Percentiles rank a stretch among this genome's conserved stretches.
Evolutionary conservation across 106 monocot species (phyloP).

Genomic region (Agapanthus africanus): DNA sequence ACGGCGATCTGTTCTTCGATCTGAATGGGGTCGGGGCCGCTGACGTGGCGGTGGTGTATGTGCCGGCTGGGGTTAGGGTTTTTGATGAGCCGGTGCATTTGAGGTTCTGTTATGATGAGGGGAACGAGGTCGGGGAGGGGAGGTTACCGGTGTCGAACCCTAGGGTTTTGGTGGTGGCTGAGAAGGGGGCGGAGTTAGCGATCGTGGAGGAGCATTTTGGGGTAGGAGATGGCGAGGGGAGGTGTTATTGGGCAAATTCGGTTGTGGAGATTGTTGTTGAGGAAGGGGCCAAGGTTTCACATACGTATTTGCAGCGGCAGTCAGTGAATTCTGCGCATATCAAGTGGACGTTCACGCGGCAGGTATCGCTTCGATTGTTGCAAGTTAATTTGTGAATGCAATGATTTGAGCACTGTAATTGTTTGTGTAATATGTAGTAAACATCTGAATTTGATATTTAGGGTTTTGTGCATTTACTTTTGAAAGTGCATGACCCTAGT

Average conservation of each 20-base stretch:
- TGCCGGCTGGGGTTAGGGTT: slow-evolving; percentile 38
- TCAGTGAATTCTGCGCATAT: slow-evolving; percentile 61
- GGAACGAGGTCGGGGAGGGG: slow-evolving; percentile 24
- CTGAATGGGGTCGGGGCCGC: slow-evolving; percentile 70
- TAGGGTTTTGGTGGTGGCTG: slow-evolving; percentile 77
- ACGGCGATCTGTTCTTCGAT: slow-evolving; percentile 72
- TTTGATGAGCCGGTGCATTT: slow-evolving; percentile 54
- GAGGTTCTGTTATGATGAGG: slow-evolving; percentile 31
- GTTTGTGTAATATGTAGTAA: too few species aligned
- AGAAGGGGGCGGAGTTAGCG: slow-evolving; percentile 64
- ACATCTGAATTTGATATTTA: too few species aligned
- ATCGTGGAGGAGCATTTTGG: slow-evolving; percentile 85
- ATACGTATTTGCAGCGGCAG: slow-evolving; percentile 76
- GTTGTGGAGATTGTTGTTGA: slow-evolving; percentile 75
- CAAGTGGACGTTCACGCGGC: slow-evolving; percentile 80
- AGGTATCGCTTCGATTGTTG: too few species aligned
- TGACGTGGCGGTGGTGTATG: slow-evolving; percentile 59
- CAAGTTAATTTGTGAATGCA: too few species aligned
- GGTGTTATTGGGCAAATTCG: slow-evolving; percentile 83
- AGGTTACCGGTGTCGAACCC: slow-evolving; percentile 66
- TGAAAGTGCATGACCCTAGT: too few species aligned
- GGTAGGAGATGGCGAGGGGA: slow-evolving; percentile 21
- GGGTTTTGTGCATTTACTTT: too few species aligned
- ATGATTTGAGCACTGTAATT: too few species aligned
- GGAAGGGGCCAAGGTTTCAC: slow-evolving; percentile 58